Evolutionary conservation across 2,329 filamentous ascomycete species (phyloP).

Genomic region (Tolypocladium sp.): DNA sequence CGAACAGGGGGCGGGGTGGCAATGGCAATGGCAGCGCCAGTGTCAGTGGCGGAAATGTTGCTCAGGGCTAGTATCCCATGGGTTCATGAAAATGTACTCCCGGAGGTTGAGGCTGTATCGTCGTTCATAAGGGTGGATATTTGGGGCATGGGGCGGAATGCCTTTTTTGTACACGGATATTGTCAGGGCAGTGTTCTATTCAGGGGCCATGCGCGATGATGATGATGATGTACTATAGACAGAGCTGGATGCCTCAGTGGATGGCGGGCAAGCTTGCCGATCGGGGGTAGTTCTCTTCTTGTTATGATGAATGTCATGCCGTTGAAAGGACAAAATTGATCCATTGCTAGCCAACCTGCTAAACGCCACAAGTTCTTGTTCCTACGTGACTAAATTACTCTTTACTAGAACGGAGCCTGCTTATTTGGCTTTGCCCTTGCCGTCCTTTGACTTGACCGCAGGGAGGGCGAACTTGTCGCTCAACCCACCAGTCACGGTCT

Average conservation of each 20-base stretch:
- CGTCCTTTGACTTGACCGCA: slow-evolving; percentile 50
- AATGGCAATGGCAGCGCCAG: slow-evolving; percentile 5
- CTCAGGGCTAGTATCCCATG: slow-evolving; percentile 3
- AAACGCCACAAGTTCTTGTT: slow-evolving; percentile 9
- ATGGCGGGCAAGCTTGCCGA: background rate
- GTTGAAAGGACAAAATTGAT: background rate
- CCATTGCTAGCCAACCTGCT: slow-evolving; percentile 5
- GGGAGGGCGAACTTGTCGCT: slow-evolving; percentile 59
- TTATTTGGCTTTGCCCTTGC: slow-evolving; percentile 8
- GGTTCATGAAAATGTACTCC: slow-evolving; percentile 1
- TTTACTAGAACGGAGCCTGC: background rate
- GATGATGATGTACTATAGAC: background rate
- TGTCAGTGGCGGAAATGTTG: slow-evolving; percentile 5
- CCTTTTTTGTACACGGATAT: background rate
- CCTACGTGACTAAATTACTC: background rate
- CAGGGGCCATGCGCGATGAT: background rate
- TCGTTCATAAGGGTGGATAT: background rate
- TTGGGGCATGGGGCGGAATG: background rate
- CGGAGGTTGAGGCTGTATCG: background rate
- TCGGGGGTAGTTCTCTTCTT: background rate
- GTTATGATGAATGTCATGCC: background rate
- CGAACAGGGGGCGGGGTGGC: slow-evolving; percentile 24
- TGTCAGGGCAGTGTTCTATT: background rate
- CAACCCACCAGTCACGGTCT: slow-evolving; percentile 52
- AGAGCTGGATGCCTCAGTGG: background rate